Evolutionary conservation across 345 rosid genomes (phyloP).

Genomic region (Bruguiera gymnorhiza): DNA sequence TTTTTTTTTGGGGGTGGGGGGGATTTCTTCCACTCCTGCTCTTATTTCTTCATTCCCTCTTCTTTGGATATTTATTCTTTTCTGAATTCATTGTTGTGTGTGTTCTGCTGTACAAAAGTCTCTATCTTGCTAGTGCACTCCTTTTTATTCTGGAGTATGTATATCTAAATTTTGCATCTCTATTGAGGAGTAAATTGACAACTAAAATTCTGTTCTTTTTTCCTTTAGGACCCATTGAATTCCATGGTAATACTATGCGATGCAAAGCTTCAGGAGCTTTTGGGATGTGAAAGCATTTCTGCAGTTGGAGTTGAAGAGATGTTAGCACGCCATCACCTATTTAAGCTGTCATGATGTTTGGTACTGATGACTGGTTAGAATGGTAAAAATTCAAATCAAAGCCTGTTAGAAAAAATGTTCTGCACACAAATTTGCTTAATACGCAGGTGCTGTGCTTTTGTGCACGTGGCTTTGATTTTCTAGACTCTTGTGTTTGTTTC

Average conservation of each 20-base stretch:
- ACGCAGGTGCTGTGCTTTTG: too few species aligned
- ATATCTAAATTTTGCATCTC: not conserved
- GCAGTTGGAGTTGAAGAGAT: constrained; percentile 69
- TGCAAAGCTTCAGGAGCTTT: constrained; percentile 69
- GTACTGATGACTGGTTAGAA: constrained; percentile 37
- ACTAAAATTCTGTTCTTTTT: constrained; percentile 10
- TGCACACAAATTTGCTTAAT: too few species aligned
- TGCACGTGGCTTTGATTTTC: too few species aligned
- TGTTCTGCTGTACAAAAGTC: too few species aligned
- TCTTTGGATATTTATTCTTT: not conserved
- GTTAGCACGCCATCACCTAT: constrained; percentile 65
- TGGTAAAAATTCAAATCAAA: not conserved
- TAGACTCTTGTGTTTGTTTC: too few species aligned
- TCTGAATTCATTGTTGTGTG: not conserved
- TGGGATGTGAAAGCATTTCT: constrained; percentile 86
- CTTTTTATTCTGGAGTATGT: not conserved
- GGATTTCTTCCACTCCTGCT: not conserved
- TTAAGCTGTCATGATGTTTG: constrained; percentile 51
- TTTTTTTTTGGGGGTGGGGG: not conserved
- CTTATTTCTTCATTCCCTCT: not conserved
- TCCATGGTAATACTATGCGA: constrained; percentile 80
- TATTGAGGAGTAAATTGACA: constrained; percentile 6
- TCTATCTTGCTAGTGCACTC: too few species aligned
- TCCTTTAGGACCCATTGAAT: constrained; percentile 62
- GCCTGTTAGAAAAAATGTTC: not conserved